These are phyloP conservation scores for Collybia nuda DNA, from an alignment of 768 basidiomycete species.

Conservation along the genomic window DNA sequence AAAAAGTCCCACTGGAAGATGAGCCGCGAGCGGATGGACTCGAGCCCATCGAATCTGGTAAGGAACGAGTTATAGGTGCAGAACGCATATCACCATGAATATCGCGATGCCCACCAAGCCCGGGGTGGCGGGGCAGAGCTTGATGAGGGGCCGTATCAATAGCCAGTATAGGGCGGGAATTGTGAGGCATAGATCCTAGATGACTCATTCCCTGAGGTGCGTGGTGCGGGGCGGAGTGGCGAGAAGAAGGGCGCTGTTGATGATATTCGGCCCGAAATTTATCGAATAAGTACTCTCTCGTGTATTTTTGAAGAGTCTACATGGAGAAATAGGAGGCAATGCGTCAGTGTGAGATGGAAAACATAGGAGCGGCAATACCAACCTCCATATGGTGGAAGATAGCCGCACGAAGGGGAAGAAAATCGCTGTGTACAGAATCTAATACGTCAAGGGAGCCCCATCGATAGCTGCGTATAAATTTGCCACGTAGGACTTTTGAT, in stretches of 20 bases:
- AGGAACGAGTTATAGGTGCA: slow-evolving; percentile 39
- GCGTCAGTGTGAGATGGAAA: slow-evolving; percentile 9
- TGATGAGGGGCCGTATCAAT: slow-evolving; percentile 61
- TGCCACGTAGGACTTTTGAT: slow-evolving; percentile 55
- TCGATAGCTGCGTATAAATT: slow-evolving; percentile 71
- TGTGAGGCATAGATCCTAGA: slow-evolving; percentile 43
- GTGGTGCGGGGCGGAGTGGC: slow-evolving; percentile 45
- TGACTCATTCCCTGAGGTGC: slow-evolving; percentile 35
- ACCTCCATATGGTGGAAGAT: slow-evolving; percentile 92
- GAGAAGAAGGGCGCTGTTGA: slow-evolving; percentile 46
- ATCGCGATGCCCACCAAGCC: slow-evolving; percentile 47
- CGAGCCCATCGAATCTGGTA: slow-evolving; percentile 38
- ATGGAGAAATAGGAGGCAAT: slow-evolving; percentile 10
- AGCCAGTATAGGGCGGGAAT: slow-evolving; percentile 56
- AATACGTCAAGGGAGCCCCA: slow-evolving; percentile 86
- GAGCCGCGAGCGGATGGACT: slow-evolving; percentile 31
- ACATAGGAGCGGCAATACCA: slow-evolving; percentile 24
- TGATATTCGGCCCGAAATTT: slow-evolving; percentile 68
- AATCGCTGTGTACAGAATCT: slow-evolving; percentile 80
- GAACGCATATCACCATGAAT: slow-evolving; percentile 46
- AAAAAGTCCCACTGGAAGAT: slow-evolving; percentile 33
- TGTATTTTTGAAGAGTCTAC: slow-evolving; percentile 85
- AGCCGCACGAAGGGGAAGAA: slow-evolving; percentile 70
- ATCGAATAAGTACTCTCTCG: slow-evolving; percentile 78
- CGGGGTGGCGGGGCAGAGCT: slow-evolving; percentile 41